A percentile compares a stretch with the other conserved stretches of the same genome.
Conservation (phyloP, 305 asterid genomes). For the Solanum aculeatissimum region DNA sequence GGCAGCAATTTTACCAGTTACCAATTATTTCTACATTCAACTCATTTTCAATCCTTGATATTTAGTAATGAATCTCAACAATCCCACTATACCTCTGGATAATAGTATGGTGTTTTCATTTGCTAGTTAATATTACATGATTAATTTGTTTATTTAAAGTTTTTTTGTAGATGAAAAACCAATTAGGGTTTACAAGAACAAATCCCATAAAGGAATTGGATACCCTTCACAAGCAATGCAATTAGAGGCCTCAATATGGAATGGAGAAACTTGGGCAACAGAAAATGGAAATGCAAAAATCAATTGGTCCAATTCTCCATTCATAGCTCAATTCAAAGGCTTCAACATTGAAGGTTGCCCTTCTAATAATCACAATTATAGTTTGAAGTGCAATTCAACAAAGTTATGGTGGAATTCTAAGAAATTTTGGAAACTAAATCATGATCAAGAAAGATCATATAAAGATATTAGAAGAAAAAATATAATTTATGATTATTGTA, state of each 20-base stretch:
- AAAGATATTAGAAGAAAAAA: slow-evolving; percentile 16
- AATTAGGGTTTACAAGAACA: slow-evolving; percentile 41
- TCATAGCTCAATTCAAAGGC: slow-evolving; percentile 20
- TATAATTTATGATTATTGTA: slow-evolving; percentile 45
- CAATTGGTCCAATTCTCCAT: slow-evolving; percentile 53
- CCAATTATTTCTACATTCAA: no score
- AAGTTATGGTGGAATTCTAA: slow-evolving; percentile 41
- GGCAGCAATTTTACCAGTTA: no score
- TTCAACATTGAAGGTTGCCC: slow-evolving; percentile 30
- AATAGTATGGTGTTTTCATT: background rate
- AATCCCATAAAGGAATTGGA: slow-evolving; percentile 13
- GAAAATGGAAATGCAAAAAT: slow-evolving; percentile 47
- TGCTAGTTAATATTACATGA: background rate
- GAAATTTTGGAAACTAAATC: slow-evolving; percentile 15
- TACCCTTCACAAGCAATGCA: slow-evolving; percentile 48
- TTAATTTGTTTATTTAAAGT: slow-evolving; percentile 4
- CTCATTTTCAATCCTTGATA: no score
- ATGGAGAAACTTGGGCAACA: slow-evolving; percentile 60
- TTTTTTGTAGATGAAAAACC: slow-evolving; percentile 46
- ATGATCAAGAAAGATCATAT: background rate
- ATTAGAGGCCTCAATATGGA: slow-evolving; percentile 38
- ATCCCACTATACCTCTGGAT: background rate
- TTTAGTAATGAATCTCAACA: background rate
- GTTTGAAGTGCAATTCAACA: slow-evolving; percentile 16
- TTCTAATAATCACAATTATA: background rate